Conservation (phyloP, 129 eudicot genomes). For the Sambucus nigra region DNA sequence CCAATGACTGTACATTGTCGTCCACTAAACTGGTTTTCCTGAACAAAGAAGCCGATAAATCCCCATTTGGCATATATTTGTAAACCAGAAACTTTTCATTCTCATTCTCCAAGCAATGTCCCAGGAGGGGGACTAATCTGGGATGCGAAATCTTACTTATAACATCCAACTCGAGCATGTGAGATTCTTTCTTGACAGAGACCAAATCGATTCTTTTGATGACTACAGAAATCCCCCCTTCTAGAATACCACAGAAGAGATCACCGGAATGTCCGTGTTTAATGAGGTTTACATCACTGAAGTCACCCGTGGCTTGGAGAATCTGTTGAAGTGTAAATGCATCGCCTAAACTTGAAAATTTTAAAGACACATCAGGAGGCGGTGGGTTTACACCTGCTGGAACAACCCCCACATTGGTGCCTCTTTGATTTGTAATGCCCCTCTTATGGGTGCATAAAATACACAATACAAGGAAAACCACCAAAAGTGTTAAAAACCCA, state of each 20-base stretch:
- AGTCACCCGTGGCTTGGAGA: constrained; percentile 44
- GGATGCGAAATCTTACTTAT: constrained; percentile 65
- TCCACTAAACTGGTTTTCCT: constrained; percentile 33
- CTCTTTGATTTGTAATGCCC: constrained; percentile 33
- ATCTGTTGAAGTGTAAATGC: constrained; percentile 56
- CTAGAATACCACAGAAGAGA: constrained; percentile 53
- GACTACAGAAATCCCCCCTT: constrained; percentile 50
- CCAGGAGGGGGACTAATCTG: constrained; percentile 72
- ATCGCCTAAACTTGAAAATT: constrained; percentile 57
- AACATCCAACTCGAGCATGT: constrained; percentile 50
- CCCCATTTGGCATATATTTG: constrained; percentile 80
- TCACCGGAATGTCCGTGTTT: constrained; percentile 86
- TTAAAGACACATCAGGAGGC: constrained; percentile 27
- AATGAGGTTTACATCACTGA: constrained; percentile 49
- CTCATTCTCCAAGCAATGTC: constrained; percentile 74
- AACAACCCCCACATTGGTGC: constrained; percentile 54
- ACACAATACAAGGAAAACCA: constrained; percentile 23
- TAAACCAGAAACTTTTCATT: constrained; percentile 64
- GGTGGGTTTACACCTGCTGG: constrained; percentile 34
- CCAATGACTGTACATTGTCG: constrained; percentile 54
- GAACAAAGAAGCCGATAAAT: constrained; percentile 62
- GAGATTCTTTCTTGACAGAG: constrained; percentile 44
- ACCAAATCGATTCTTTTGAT: constrained; percentile 45
- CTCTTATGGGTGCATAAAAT: constrained; percentile 40
- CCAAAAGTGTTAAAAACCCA: constrained; percentile 33